Conservation (phyloP, 2,329 filamentous ascomycete genomes). For the Chrysoporthe cubensis region DNA sequence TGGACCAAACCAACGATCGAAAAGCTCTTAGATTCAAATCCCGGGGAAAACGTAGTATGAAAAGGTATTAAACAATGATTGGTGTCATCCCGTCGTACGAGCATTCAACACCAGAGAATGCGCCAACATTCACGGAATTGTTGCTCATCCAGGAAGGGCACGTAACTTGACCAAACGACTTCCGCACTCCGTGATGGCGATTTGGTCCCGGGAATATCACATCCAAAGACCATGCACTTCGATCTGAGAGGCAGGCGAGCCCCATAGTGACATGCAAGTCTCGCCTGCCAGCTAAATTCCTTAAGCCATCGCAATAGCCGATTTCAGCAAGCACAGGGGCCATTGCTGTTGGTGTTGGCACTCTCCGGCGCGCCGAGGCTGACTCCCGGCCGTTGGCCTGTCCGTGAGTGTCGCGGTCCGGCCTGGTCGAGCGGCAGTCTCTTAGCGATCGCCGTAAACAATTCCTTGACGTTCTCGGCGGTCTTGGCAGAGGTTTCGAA, state of each 20-base stretch:
- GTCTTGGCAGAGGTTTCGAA: slow-evolving; percentile 99
- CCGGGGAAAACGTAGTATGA: slow-evolving; percentile 33
- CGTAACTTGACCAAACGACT: slow-evolving; percentile 12
- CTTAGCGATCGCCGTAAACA: slow-evolving; percentile 97
- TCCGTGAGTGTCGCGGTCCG: slow-evolving; percentile 83
- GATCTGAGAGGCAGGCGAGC: background rate
- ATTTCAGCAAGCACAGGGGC: slow-evolving; percentile 59
- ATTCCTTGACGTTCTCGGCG: slow-evolving; percentile 89
- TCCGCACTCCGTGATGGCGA: background rate
- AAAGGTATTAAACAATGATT: slow-evolving; percentile 40
- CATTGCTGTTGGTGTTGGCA: slow-evolving; percentile 59
- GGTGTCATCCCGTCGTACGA: slow-evolving; percentile 34
- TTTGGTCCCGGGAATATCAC: background rate
- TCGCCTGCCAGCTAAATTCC: background rate
- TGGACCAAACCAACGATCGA: slow-evolving; percentile 25
- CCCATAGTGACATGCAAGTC: background rate
- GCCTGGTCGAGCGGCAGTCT: slow-evolving; percentile 96
- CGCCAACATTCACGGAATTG: slow-evolving; percentile 33
- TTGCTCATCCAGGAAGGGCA: slow-evolving; percentile 16
- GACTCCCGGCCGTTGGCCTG: slow-evolving; percentile 63
- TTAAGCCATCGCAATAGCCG: background rate
- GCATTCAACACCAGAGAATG: slow-evolving; percentile 34
- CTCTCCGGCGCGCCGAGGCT: slow-evolving; percentile 58
- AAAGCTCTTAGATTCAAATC: slow-evolving; percentile 30
- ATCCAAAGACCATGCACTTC: background rate